These are phyloP conservation scores for Beauveria scarabaeidicola DNA, from an alignment of 2,329 filamentous ascomycete genomes.

Conservation along the genomic window DNA sequence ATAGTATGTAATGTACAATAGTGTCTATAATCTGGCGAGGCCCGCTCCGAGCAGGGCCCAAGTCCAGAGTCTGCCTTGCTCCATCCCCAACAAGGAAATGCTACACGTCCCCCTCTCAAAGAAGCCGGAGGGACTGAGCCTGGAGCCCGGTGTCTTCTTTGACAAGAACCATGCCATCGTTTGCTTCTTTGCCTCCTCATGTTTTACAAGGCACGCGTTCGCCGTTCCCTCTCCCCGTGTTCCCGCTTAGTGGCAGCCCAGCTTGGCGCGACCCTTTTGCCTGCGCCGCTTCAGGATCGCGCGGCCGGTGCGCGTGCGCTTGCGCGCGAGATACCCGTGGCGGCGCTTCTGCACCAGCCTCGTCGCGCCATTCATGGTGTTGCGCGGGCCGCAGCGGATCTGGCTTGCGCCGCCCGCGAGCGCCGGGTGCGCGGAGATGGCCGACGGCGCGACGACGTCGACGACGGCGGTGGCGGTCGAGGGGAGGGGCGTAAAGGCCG, in stretches of 20 bases:
- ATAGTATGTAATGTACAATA: conserved; percentile 1
- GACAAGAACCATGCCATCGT: neutral
- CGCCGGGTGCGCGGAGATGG: conserved; percentile 45
- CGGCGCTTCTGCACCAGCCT: conserved; percentile 51
- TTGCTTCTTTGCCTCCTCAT: neutral
- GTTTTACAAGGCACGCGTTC: neutral
- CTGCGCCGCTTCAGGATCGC: conserved; percentile 44
- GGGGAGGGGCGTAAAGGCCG: conserved; percentile 24
- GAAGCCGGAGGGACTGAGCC: too few relatives aligned
- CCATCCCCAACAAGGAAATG: neutral
- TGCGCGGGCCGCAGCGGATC: conserved; percentile 50
- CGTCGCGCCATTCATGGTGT: conserved; percentile 47
- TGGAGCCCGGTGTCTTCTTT: too few relatives aligned
- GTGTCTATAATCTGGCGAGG: neutral
- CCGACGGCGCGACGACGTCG: conserved; percentile 37
- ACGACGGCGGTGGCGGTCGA: conserved; percentile 15
- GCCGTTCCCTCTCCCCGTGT: neutral
- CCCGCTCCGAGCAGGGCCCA: neutral
- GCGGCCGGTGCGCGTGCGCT: conserved; percentile 41
- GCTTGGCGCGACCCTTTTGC: conserved; percentile 41
- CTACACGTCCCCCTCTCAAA: neutral
- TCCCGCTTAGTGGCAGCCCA: conserved; percentile 22
- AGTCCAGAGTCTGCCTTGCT: neutral
- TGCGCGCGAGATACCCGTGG: conserved; percentile 47
- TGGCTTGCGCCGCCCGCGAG: conserved; percentile 35